A percentile compares a stretch with the other conserved stretches of the same genome.
phyloP scores from a whole-genome alignment of 306 rosid genomes.

The Dicorynia guianensis region DNA sequence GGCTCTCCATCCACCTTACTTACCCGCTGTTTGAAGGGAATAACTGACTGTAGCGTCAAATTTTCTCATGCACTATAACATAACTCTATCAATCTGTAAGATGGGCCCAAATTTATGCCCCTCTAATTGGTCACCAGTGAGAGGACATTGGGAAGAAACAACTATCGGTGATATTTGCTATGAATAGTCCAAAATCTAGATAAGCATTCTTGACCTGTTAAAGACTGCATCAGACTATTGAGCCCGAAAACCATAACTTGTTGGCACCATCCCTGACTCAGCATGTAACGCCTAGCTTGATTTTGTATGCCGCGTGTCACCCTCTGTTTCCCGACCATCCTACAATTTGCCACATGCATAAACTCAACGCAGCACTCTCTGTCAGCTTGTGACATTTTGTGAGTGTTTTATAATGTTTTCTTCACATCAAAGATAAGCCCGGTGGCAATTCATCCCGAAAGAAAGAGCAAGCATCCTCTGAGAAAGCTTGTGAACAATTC shows the following conservation, averaged over 20 bases:
- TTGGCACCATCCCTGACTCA: slow-evolving; percentile 35
- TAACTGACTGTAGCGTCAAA: too few relatives aligned
- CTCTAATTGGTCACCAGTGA: too few relatives aligned
- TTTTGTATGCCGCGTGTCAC: slow-evolving; percentile 42
- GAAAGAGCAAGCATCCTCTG: too few relatives aligned
- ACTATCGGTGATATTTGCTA: neutral
- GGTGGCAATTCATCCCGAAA: too few relatives aligned
- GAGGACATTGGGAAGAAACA: too few relatives aligned
- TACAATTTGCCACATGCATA: slow-evolving; percentile 47
- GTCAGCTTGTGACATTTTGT: slow-evolving; percentile 15
- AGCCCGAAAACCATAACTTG: neutral
- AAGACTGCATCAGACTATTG: neutral
- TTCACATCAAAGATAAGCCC: neutral
- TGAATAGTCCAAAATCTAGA: slow-evolving; percentile 7
- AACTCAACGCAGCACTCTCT: slow-evolving; percentile 28
- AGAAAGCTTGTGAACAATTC: neutral
- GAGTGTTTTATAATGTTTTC: neutral
- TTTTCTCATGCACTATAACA: too few relatives aligned
- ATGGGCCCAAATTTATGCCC: too few relatives aligned
- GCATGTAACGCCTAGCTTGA: neutral
- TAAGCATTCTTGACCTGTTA: neutral
- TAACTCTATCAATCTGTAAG: too few relatives aligned
- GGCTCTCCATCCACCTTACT: too few relatives aligned
- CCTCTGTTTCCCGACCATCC: slow-evolving; percentile 7
- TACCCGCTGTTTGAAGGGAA: too few relatives aligned